These are phyloP conservation scores for Moniliophthora roreri DNA, from an alignment of 1,284 basidiomycete species.

Conservation along the genomic window DNA sequence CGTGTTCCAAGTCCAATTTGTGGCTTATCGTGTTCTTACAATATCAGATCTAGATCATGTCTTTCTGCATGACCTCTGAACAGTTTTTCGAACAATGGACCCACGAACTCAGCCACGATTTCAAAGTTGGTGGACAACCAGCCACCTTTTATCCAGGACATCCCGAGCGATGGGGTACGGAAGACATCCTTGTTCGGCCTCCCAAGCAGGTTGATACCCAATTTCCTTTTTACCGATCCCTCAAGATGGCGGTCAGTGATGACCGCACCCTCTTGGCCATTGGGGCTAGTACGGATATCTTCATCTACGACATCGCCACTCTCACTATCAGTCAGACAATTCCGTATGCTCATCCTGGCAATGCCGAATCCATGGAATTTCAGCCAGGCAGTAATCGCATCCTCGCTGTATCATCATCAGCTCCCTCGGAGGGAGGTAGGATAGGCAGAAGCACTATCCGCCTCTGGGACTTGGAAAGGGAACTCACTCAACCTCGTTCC, in stretches of 20 bases:
- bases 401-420: neutral
- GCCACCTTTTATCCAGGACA: slow-evolving; percentile 2
- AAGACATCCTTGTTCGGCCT: neutral
- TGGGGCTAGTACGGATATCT: neutral
- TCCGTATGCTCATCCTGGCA: neutral
- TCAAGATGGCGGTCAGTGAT: slow-evolving; percentile 5
- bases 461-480: neutral
- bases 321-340: slow-evolving; percentile 3
- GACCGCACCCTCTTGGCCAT: slow-evolving; percentile 4
- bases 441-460: neutral
- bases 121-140: neutral
- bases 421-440: no score
- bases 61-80: no score
- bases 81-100: no score
- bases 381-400: slow-evolving; percentile 4
- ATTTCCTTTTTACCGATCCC: neutral
- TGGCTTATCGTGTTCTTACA: no score
- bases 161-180: slow-evolving; percentile 5
- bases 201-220: neutral
- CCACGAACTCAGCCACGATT: neutral
- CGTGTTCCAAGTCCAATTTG: no score
- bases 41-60: no score
- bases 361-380: slow-evolving; percentile 1
- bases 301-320: slow-evolving; percentile 6
- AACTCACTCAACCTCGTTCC: neutral